Evolutionary conservation across 78 protist genomes (phyloP).

Genomic region (Dictyostelium brefeldianum): DNA sequence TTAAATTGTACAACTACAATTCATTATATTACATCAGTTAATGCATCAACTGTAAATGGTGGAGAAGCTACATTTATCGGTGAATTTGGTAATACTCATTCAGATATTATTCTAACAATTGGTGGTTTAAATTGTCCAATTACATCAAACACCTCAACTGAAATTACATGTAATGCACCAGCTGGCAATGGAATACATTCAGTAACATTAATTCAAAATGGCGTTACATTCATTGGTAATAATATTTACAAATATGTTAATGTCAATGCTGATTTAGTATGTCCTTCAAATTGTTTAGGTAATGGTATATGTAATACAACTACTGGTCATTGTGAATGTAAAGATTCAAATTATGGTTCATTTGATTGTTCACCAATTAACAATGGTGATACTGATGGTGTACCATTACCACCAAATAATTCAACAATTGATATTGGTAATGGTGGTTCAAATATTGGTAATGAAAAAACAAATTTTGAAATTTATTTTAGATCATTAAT

Average conservation of each 20-base stretch:
- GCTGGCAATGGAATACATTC: neutral
- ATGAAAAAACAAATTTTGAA: neutral
- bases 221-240: neutral
- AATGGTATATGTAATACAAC: neutral
- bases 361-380: neutral
- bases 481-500: neutral
- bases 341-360: neutral
- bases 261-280: neutral
- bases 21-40: neutral
- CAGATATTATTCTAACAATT: neutral
- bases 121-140: neutral
- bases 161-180: neutral
- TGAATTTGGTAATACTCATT: neutral
- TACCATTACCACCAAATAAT: neutral
- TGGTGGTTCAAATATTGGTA: neutral
- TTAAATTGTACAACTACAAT: neutral
- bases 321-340: neutral
- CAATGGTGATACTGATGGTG: neutral
- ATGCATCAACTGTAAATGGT: neutral
- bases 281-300: neutral
- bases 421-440: neutral
- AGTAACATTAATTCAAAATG: neutral
- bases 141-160: neutral
- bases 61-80: neutral
- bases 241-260: neutral